A percentile compares a stretch with the other conserved stretches of the same genome.
phyloP scores from a whole-genome alignment of 2,329 filamentous ascomycete genomes.

The Ilyonectria mors-panacis region DNA sequence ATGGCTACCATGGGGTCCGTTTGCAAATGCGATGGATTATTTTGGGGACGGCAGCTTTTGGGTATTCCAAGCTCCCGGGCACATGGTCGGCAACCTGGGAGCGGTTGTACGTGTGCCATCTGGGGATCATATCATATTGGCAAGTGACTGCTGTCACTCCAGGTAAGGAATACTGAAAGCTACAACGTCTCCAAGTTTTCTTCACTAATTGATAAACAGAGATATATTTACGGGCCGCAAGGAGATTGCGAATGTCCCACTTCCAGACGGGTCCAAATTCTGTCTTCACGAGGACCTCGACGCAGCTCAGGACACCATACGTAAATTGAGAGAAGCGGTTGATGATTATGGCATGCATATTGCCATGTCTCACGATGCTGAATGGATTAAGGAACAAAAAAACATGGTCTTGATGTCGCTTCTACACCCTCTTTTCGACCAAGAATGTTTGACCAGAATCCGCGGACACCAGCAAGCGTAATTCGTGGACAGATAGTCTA shows the following conservation, averaged over 20 bases:
- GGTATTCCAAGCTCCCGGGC: slow-evolving; percentile 23
- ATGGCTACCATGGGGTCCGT: slow-evolving; percentile 20
- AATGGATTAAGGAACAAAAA: slow-evolving; percentile 24
- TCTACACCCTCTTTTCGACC: slow-evolving; percentile 27
- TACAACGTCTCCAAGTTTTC: no score
- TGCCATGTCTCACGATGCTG: slow-evolving; percentile 31
- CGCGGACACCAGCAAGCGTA: slow-evolving; percentile 8
- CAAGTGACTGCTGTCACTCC: slow-evolving; percentile 31
- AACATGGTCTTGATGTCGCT: slow-evolving; percentile 18
- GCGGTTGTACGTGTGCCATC: slow-evolving; percentile 9
- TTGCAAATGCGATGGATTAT: slow-evolving; percentile 7
- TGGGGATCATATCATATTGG: slow-evolving; percentile 12
- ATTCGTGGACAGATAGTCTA: not conserved
- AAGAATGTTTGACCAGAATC: slow-evolving; percentile 13
- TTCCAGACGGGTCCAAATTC: slow-evolving; percentile 19
- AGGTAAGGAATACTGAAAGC: not conserved
- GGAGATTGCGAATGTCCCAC: slow-evolving; percentile 9
- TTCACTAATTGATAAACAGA: not conserved
- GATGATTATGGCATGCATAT: slow-evolving; percentile 24
- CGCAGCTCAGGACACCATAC: slow-evolving; percentile 14
- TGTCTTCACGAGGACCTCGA: slow-evolving; percentile 22
- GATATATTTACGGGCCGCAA: slow-evolving; percentile 18
- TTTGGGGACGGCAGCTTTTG: slow-evolving; percentile 25
- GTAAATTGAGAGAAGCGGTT: slow-evolving; percentile 14
- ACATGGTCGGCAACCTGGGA: slow-evolving; percentile 27